Percentiles rank a stretch among this genome's conserved stretches.
These are phyloP conservation scores for Trichocomaceae sp. DNA, from an alignment of 2,329 filamentous ascomycete genomes.

Conservation along the genomic window DNA sequence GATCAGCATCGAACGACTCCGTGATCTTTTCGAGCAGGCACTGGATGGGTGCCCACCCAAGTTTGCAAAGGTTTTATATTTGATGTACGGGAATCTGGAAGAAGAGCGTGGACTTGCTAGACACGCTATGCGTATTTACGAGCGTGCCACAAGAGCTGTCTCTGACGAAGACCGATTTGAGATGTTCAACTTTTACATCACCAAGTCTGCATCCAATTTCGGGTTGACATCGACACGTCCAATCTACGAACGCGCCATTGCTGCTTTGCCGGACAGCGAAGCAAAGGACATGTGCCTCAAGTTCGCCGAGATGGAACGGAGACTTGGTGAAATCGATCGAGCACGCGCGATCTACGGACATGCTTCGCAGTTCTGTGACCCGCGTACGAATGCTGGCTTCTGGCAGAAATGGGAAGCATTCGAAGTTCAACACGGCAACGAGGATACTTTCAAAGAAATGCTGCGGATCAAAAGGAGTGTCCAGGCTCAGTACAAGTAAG, in stretches of 20 bases:
- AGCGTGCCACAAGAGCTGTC: constrained; percentile 89
- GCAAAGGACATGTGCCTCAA: constrained; percentile 98
- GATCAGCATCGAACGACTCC: constrained; percentile 86
- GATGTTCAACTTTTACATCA: constrained; percentile 99
- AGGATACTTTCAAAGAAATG: constrained; percentile 99
- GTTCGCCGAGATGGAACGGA: constrained; percentile 93
- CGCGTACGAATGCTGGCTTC: constrained; percentile 78
- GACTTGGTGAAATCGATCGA: constrained; percentile 87
- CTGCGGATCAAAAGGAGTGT: constrained; percentile 94
- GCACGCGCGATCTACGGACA: constrained; percentile 94
- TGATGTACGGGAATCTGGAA: constrained; percentile 97
- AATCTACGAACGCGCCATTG: constrained; percentile 94
- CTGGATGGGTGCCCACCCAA: constrained; percentile 90
- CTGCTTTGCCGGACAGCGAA: constrained; percentile 84
- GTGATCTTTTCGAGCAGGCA: constrained; percentile 95
- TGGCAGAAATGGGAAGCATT: constrained; percentile 98
- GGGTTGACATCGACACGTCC: constrained; percentile 87
- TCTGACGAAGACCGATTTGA: constrained; percentile 89
- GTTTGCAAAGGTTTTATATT: constrained; percentile 90
- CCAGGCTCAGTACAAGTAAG: constrained; percentile 88
- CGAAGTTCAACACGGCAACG: constrained; percentile 95
- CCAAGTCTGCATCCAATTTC: constrained; percentile 96
- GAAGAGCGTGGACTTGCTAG: constrained; percentile 90
- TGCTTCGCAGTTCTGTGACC: constrained; percentile 94
- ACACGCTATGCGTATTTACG: constrained; percentile 98